phyloP scores from a whole-genome alignment of 2,329 filamentous ascomycete genomes.

The Fusarium sp. region DNA sequence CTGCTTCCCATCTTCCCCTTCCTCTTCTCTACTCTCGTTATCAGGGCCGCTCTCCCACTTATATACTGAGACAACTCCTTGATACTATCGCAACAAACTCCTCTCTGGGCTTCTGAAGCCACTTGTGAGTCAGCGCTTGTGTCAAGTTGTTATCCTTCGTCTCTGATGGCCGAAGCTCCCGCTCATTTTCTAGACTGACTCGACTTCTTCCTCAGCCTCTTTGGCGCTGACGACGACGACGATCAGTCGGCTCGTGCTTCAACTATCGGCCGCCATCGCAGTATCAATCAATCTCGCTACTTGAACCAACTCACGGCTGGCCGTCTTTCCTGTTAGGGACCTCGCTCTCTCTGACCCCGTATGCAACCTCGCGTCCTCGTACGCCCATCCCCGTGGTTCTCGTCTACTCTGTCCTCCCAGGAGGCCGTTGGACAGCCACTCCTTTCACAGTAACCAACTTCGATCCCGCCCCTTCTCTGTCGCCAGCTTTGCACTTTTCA shows the following conservation, averaged over 20 bases:
- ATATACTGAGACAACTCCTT: conserved; percentile 19
- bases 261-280: conserved; percentile 5
- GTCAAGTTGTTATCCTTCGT: conserved; percentile 15
- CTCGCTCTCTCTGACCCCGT: conserved; percentile 26
- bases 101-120: conserved; percentile 5
- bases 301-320: conserved; percentile 24
- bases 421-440: conserved; percentile 34
- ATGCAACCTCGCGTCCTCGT: conserved; percentile 46
- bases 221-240: conserved; percentile 9
- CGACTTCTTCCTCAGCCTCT: conserved; percentile 3
- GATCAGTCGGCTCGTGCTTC: conserved; percentile 5
- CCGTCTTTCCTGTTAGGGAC: conserved; percentile 17
- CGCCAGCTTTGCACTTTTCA: conserved; percentile 8
- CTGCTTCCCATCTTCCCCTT: conserved; percentile 20
- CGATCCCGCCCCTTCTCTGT: conserved; percentile 10
- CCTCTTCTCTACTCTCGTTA: conserved; percentile 3
- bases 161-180: background rate
- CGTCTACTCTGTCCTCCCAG: conserved; percentile 37
- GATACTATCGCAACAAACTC: conserved; percentile 14
- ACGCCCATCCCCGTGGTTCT: conserved; percentile 34
- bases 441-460: conserved; percentile 12
- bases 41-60: conserved; percentile 5
- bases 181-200: background rate
- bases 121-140: conserved; percentile 12
- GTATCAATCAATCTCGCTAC: conserved; percentile 6